These are phyloP conservation scores for Bryoerythrophyllum caledonicum DNA, from an alignment of 225 moss, liverwort and hornwort genomes.

Conservation along the genomic window DNA sequence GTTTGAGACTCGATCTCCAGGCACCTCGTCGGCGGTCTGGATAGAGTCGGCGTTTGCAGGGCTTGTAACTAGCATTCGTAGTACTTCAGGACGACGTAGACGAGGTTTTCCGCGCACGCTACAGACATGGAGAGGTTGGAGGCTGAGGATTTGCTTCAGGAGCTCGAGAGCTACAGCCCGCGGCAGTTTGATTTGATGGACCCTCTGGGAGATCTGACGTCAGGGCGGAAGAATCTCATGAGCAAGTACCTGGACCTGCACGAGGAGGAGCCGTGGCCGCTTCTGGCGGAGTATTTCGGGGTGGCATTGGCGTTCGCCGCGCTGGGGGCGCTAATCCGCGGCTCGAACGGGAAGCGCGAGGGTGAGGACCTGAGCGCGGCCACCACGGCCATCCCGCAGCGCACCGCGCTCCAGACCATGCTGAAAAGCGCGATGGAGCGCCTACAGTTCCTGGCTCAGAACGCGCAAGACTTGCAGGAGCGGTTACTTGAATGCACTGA, in stretches of 20 bases:
- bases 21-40: not conserved
- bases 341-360: slow-evolving; percentile 20
- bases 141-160: slow-evolving; percentile 37
- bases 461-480: slow-evolving; percentile 33
- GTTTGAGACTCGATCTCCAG: not conserved
- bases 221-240: slow-evolving; percentile 42
- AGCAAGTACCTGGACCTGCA: slow-evolving; percentile 40
- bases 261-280: slow-evolving; percentile 42
- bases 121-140: slow-evolving; percentile 31
- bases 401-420: slow-evolving; percentile 32
- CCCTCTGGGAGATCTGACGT: slow-evolving; percentile 30
- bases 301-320: slow-evolving; percentile 51
- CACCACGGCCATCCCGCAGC: slow-evolving; percentile 8
- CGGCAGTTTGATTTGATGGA: slow-evolving; percentile 35
- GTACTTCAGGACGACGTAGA: not conserved
- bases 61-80: not conserved
- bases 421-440: slow-evolving; percentile 44
- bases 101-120: too few relatives aligned
- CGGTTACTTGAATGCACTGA: slow-evolving; percentile 20
- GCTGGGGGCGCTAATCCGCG: slow-evolving; percentile 45
- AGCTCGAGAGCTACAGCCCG: slow-evolving; percentile 31
- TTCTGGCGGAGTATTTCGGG: slow-evolving; percentile 42
- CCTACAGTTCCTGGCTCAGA: slow-evolving; percentile 38
- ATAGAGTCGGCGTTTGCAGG: not conserved
- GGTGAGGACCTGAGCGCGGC: slow-evolving; percentile 23